Conservation (phyloP, 2,329 filamentous ascomycete genomes). For the Xylaria polymorpha region DNA sequence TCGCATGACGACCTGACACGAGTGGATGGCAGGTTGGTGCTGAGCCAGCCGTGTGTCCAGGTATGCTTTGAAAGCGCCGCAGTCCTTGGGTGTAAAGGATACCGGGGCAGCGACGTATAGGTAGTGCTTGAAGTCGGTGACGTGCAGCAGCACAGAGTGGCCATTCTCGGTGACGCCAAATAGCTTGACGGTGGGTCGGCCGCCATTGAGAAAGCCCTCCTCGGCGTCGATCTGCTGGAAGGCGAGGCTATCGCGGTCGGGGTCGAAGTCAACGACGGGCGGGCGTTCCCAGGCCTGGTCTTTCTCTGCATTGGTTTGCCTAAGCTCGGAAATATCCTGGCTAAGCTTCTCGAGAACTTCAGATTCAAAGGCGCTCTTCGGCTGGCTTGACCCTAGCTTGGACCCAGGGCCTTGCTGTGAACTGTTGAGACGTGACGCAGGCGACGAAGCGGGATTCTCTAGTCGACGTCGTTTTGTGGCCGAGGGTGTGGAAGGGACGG, state of each 20-base stretch:
- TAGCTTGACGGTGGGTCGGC: conserved; percentile 82
- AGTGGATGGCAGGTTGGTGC: conserved; percentile 78
- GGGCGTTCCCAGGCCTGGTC: conserved; percentile 89
- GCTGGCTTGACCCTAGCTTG: conserved; percentile 77
- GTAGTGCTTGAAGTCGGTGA: conserved; percentile 96
- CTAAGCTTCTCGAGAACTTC: conserved; percentile 96
- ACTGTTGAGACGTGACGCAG: conserved; percentile 68
- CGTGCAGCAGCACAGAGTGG: conserved; percentile 93
- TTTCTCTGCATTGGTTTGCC: conserved; percentile 87
- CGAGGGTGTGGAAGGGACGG: conserved; percentile 66
- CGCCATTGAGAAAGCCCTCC: conserved; percentile 84
- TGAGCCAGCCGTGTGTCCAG: conserved; percentile 83
- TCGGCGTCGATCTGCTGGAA: conserved; percentile 98
- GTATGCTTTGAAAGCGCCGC: conserved; percentile 79
- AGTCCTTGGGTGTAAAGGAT: conserved; percentile 82
- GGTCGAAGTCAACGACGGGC: conserved; percentile 62
- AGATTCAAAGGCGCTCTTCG: conserved; percentile 91
- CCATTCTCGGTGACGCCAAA: conserved; percentile 89
- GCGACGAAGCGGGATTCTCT: conserved; percentile 69
- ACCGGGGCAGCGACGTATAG: conserved; percentile 91
- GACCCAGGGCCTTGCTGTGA: conserved; percentile 72
- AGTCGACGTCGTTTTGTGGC: conserved; percentile 86
- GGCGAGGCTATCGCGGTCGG: conserved; percentile 74
- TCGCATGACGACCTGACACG: conserved; percentile 82
- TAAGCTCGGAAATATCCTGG: conserved; percentile 88